phyloP scores from a whole-genome alignment of 208 protist genomes.

The Crithidia bombi region DNA sequence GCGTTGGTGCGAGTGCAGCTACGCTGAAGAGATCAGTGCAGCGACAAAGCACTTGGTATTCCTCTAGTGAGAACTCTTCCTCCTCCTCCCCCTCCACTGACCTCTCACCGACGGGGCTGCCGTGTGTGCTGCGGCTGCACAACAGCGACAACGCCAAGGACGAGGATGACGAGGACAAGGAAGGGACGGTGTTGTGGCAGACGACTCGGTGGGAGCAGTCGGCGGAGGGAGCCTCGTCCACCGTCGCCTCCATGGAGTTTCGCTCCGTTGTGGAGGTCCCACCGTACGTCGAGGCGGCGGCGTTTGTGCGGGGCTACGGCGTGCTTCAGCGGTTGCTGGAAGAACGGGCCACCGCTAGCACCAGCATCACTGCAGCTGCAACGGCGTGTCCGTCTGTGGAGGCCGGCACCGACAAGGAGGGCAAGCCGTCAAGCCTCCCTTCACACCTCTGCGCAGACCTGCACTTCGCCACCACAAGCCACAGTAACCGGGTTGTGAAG shows the following conservation, averaged over 20 bases:
- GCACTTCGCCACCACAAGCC: too few species aligned
- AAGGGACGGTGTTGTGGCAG: slow-evolving; percentile 10
- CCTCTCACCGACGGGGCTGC: background rate
- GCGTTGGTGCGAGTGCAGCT: background rate
- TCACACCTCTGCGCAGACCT: background rate
- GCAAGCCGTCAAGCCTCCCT: background rate
- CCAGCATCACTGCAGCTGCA: too few species aligned
- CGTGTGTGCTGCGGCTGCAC: background rate
- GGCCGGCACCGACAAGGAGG: too few species aligned
- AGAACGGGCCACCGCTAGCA: background rate
- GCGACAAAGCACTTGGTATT: too few species aligned
- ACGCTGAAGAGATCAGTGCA: background rate
- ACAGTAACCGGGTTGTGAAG: too few species aligned
- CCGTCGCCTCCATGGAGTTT: slow-evolving; percentile 17
- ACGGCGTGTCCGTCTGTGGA: too few species aligned
- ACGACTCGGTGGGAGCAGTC: slow-evolving; percentile 8
- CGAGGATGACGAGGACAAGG: background rate
- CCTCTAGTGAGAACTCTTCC: too few species aligned
- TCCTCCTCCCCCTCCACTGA: background rate
- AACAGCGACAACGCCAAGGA: background rate
- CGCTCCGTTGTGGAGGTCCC: slow-evolving; percentile 20
- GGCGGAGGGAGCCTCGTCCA: background rate
- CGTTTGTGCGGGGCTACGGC: slow-evolving; percentile 22
- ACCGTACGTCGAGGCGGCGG: slow-evolving; percentile 6
- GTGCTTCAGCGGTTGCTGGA: slow-evolving; percentile 11